These are phyloP conservation scores for Schrenkiella parvula DNA, from an alignment of 345 rosid genomes.

Conservation along the genomic window DNA sequence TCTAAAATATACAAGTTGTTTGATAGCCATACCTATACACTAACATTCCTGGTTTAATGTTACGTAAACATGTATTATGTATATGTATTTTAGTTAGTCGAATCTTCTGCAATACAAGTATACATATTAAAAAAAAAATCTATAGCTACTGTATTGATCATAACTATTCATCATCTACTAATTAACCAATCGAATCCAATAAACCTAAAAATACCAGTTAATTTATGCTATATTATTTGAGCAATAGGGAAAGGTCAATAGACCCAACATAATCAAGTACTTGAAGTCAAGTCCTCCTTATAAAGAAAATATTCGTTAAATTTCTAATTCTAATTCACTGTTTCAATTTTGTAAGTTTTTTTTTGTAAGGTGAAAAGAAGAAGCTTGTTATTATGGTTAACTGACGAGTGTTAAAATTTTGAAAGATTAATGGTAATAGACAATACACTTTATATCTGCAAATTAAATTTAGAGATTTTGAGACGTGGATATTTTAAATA, in stretches of 20 bases:
- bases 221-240: constrained; percentile 10
- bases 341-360: background rate
- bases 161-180: background rate
- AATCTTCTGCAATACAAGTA: background rate
- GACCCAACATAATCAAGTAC: background rate
- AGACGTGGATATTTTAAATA: background rate
- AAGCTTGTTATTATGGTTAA: no score
- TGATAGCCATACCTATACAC: background rate
- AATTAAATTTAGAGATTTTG: background rate
- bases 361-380: no score
- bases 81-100: background rate
- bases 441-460: background rate
- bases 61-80: background rate
- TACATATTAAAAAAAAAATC: background rate
- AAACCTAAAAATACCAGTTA: background rate
- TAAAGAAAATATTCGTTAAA: background rate
- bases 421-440: background rate
- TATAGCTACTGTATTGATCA: background rate
- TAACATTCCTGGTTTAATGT: background rate
- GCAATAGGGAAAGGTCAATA: background rate
- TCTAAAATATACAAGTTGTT: background rate
- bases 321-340: background rate
- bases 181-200: background rate
- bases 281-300: background rate
- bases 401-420: no score